These are phyloP conservation scores for Blastocystis hominis DNA, from an alignment of 352 stramenopile species.

Conservation along the genomic window DNA sequence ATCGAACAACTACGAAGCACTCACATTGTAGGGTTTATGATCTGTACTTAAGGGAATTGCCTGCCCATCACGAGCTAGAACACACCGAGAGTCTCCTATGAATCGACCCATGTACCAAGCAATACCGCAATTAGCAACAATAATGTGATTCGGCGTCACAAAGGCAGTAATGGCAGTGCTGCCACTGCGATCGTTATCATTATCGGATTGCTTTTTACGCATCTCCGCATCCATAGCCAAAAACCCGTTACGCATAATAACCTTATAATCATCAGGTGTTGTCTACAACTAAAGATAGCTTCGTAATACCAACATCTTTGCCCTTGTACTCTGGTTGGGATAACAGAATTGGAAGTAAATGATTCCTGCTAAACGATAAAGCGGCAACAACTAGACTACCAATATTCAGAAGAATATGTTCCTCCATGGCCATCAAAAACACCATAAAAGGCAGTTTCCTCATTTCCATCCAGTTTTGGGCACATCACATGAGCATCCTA, in stretches of 20 bases:
- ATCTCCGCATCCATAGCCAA: slow-evolving; percentile 60
- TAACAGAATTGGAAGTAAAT: slow-evolving; percentile 10
- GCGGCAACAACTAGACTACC: neutral
- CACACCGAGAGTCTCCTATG: slow-evolving; percentile 58
- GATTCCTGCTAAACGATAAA: slow-evolving; percentile 1
- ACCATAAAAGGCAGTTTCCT: slow-evolving; percentile 59
- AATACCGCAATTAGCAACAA: slow-evolving; percentile 60
- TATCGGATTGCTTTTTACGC: slow-evolving; percentile 13
- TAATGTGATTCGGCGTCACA: slow-evolving; percentile 60
- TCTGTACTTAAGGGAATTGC: slow-evolving; percentile 73
- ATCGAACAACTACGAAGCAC: neutral
- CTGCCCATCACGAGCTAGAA: slow-evolving; percentile 56
- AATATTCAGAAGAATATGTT: slow-evolving; percentile 52
- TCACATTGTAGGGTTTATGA: slow-evolving; percentile 77
- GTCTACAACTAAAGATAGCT: neutral
- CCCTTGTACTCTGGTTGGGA: slow-evolving; percentile 56
- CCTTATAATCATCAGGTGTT: slow-evolving; percentile 34
- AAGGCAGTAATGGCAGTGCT: slow-evolving; percentile 60
- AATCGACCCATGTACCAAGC: neutral
- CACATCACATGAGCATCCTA: slow-evolving; percentile 60
- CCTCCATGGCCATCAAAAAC: slow-evolving; percentile 64
- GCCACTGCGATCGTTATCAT: slow-evolving; percentile 59
- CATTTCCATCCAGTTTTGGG: slow-evolving; percentile 48
- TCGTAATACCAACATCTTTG: slow-evolving; percentile 18
- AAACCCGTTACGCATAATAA: slow-evolving; percentile 53